Evolutionary conservation across 129 eudicot species (phyloP), one percentile per base, ranked within the genome.

Genomic region (Kitagawia praeruptora): DNA sequence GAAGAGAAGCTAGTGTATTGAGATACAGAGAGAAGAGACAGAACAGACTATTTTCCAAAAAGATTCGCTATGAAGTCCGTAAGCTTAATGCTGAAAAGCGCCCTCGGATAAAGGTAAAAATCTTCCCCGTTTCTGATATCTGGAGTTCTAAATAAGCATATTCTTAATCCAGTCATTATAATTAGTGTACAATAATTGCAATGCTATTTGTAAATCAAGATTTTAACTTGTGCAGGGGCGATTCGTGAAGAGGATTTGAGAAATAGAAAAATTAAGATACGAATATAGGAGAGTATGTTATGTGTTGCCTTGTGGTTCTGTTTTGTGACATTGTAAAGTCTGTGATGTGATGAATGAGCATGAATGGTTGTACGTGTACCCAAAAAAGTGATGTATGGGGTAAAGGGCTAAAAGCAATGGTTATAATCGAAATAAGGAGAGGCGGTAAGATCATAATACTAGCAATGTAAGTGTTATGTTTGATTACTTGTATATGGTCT

Each of bases 1-100:
- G 84, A 76, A 89, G 98, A 82, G 91, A 93, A 64, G 96, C 93
- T 10, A 93, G 98, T 74, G 93, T 93, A 18, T 80, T 85, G 39
- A 85, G 98, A 81, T 93, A 93, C 84, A 91, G 91, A 81, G 97
- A 93, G 85, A 93, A 93, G 90, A 83, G 98, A 75, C 97, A 84
- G 64, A 93, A 85, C 53, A 84, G 98, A 15, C 87, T 93, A 71
- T 93, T 91, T 80, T 82, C 98, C 66, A 91, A 89, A 74, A 85
- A 83, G 71, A 93, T 89, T 4, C 89, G 98, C 2, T 93, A 89
- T 61, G 86, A 93, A 91, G 98, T 91, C 38, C 78, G 98, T 54
- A 93, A 93, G 75, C 90, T 91, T 72, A 93, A 93, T 80, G 98
- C 97, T 4, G 96, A 93, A 80, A 93, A 93, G 51, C 93, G 98